These are phyloP conservation scores for Clarkia xantiana DNA, from an alignment of 345 rosid species.

Conservation along the genomic window DNA sequence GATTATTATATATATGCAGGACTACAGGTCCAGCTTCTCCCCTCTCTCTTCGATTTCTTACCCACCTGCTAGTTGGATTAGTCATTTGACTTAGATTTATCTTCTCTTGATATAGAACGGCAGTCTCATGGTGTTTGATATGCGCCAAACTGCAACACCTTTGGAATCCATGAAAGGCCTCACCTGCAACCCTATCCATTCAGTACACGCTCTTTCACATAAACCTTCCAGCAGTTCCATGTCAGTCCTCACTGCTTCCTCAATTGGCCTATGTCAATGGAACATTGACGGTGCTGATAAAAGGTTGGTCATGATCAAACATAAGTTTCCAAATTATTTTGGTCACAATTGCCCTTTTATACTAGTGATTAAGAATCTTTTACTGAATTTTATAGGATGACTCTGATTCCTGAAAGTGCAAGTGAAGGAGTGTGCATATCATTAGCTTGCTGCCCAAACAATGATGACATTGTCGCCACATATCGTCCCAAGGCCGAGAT, in stretches of 20 bases:
- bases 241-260: slow-evolving; percentile 62
- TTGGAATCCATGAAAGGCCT: slow-evolving; percentile 45
- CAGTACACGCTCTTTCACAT: slow-evolving; percentile 35
- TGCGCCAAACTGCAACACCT: slow-evolving; percentile 58
- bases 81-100: neutral
- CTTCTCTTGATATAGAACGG: slow-evolving; percentile 41
- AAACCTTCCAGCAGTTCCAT: slow-evolving; percentile 22
- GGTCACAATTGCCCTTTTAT: neutral
- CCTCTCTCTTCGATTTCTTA: neutral
- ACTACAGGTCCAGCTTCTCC: slow-evolving; percentile 40
- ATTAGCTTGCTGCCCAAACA: slow-evolving; percentile 41
- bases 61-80: neutral
- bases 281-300: slow-evolving; percentile 32
- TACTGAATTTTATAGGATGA: slow-evolving; percentile 32
- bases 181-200: slow-evolving; percentile 62
- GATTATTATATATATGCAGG: slow-evolving; percentile 71
- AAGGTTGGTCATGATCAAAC: slow-evolving; percentile 29
- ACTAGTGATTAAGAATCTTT: too few relatives aligned
- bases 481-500: slow-evolving; percentile 57
- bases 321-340: neutral
- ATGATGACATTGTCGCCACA: slow-evolving; percentile 50
- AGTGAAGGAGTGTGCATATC: slow-evolving; percentile 73
- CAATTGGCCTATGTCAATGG: slow-evolving; percentile 72
- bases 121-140: slow-evolving; percentile 55
- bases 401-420: slow-evolving; percentile 36